Evolutionary conservation across 2,329 filamentous ascomycete genomes (phyloP), one percentile per base, ranked within the genome.

Genomic region (Nemania abortiva): DNA sequence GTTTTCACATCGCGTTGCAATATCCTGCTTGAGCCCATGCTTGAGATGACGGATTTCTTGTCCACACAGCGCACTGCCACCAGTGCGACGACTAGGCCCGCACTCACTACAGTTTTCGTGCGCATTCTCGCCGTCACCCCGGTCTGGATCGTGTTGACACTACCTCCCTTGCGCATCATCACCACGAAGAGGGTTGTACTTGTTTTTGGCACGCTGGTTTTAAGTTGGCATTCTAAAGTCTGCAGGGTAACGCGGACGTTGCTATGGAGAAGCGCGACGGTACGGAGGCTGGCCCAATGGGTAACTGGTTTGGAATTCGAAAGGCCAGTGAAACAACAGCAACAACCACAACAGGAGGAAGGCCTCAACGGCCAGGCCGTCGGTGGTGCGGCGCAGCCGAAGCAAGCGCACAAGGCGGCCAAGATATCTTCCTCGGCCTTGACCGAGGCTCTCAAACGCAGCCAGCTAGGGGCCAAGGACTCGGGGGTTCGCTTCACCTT

Each of bases 401-500:
- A 82, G 74, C 79, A 78, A 56, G 82, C 84, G 66, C 83, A 84
- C 47, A 73, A 74, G 52, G 63, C 74, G 29, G 66, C 70, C 47
- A 76, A 76, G 42, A 62, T 76, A 64, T 73, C 79, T 58, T 62
- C 75, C 0, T 80, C 79, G n/a, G 76, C 76, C 50, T 70, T 79
- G 49, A 79, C 76, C 3, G 77, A 74, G 39, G 77, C 78, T 7
- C 75, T 79, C 3, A 80, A 80, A 65, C 78, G 79, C 11, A 79
- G 78, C 34, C 76, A 76, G 7, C 78, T 84, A 45, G 81, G 82
- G 24, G 80, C 81, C n/a, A 86, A 85, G 69, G 91, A 92, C 4
- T 89, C 94, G 0, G 94, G 95, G 1, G 93, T 99, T 15, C 92
- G 94, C 53, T 99, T 99, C 77, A 99, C 96, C 0, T 99, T 99